A percentile compares a stretch with the other conserved stretches of the same genome.
These are phyloP conservation scores for Epichloe baconii DNA, from an alignment of 2,329 filamentous ascomycete genomes.

Conservation along the genomic window DNA sequence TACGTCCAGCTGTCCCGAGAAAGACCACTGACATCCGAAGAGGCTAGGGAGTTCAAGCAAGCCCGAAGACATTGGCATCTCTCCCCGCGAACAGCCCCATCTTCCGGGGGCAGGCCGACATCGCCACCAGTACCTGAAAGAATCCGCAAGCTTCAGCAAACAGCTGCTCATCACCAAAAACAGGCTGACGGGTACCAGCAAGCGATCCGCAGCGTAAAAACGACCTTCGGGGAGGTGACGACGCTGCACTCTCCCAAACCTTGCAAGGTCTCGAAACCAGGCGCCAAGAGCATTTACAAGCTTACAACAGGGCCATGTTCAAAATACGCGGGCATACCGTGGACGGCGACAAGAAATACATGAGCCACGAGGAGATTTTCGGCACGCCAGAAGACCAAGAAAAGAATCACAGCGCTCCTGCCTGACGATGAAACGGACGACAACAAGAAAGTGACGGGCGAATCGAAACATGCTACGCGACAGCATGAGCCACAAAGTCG, in stretches of 20 bases:
- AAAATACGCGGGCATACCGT: conserved; percentile 15
- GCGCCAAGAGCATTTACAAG: conserved; percentile 13
- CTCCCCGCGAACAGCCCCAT: conserved; percentile 15
- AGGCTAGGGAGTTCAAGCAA: conserved; percentile 21
- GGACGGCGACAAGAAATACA: conserved; percentile 16
- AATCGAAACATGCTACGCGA: background rate
- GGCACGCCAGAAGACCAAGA: conserved; percentile 12
- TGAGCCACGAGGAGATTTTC: conserved; percentile 17
- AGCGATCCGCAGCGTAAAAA: conserved; percentile 12
- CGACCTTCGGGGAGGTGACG: conserved; percentile 7
- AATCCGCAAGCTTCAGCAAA: conserved; percentile 14
- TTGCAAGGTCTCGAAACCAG: conserved; percentile 13
- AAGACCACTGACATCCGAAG: conserved; percentile 19
- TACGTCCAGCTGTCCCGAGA: conserved; percentile 18
- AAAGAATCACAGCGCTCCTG: conserved; percentile 2
- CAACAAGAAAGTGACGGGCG: background rate
- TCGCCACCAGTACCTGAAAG: conserved; percentile 11
- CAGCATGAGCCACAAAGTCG: background rate
- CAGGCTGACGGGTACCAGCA: conserved; percentile 16
- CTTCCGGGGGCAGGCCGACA: conserved; percentile 11
- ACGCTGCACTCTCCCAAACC: background rate
- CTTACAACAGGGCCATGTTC: conserved; percentile 15
- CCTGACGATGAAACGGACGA: background rate
- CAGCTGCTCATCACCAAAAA: conserved; percentile 17
- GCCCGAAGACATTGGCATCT: conserved; percentile 20